These are phyloP conservation scores for Chenopodium quinoa DNA, from an alignment of 148 eudicot species.

Conservation along the genomic window DNA sequence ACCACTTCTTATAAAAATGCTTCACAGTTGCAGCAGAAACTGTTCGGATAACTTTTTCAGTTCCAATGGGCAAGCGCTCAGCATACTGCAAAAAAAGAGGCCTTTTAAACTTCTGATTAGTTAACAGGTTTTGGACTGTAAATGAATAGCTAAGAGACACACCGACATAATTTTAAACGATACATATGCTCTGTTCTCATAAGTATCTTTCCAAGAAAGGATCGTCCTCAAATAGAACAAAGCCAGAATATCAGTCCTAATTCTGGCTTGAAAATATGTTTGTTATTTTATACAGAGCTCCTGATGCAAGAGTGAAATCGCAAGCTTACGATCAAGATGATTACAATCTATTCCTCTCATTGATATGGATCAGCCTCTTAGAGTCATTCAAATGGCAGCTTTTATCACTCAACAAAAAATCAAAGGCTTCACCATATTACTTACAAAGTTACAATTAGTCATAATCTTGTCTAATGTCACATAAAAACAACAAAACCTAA, in stretches of 20 bases:
- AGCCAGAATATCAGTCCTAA: neutral
- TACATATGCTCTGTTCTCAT: neutral
- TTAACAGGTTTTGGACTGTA: neutral
- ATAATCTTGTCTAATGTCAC: too few species aligned
- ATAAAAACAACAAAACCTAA: too few species aligned
- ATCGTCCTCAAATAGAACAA: neutral
- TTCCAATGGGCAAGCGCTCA: constrained; percentile 86
- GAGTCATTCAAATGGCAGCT: too few species aligned
- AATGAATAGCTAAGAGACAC: constrained; percentile 1
- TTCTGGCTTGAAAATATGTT: neutral
- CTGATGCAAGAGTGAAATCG: neutral
- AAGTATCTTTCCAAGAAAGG: neutral
- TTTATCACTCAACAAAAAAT: too few species aligned
- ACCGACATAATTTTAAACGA: neutral
- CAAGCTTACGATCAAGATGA: too few species aligned
- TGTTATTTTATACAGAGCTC: neutral
- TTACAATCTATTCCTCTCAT: too few species aligned
- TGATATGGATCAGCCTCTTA: too few species aligned
- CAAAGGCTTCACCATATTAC: too few species aligned
- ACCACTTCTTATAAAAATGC: constrained; percentile 75
- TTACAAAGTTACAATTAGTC: too few species aligned
- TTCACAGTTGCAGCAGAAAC: constrained; percentile 68
- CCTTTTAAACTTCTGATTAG: neutral
- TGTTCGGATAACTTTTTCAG: constrained; percentile 71
- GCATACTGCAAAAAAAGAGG: constrained; percentile 60